Conservation (phyloP, 345 rosid species). For the Brassica cretica region DNA sequence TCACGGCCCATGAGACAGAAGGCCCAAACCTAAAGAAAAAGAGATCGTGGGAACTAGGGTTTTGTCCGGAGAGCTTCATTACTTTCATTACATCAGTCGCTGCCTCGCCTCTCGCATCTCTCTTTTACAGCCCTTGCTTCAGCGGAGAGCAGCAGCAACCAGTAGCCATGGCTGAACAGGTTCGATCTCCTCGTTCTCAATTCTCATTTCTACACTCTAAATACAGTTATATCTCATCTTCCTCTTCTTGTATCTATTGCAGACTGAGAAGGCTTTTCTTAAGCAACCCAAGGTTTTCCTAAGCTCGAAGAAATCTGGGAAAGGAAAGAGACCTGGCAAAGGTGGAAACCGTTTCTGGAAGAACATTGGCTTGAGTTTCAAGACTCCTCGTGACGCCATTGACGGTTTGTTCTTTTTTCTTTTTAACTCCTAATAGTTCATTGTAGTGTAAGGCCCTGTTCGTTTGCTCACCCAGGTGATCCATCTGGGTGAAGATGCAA, state of each 20-base stretch:
- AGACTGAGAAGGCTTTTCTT: constrained; percentile 85
- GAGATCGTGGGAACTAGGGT: constrained; percentile 29
- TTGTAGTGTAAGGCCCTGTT: neutral
- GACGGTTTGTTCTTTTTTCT: constrained; percentile 52
- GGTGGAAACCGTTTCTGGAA: constrained; percentile 91
- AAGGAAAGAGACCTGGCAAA: constrained; percentile 96
- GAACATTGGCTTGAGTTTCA: constrained; percentile 87
- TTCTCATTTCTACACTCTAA: neutral
- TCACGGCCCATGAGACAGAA: constrained; percentile 15
- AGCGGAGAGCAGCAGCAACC: constrained; percentile 21
- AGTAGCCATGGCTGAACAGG: constrained; percentile 46
- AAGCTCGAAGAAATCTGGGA: constrained; percentile 73
- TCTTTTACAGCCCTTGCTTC: neutral
- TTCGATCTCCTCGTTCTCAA: neutral
- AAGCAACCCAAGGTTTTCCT: constrained; percentile 86
- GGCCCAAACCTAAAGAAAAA: constrained; percentile 24
- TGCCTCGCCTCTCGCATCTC: constrained; percentile 15
- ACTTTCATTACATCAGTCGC: constrained; percentile 2
- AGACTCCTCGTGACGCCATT: constrained; percentile 89
- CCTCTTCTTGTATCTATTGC: constrained; percentile 1
- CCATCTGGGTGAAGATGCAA: too few species aligned
- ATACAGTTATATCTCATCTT: neutral
- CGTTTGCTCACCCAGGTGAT: too few species aligned
- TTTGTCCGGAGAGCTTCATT: constrained; percentile 12
- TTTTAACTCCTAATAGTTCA: neutral